phyloP scores from a whole-genome alignment of 495 filamentous ascomycete genomes.

The Collariella sp. region DNA sequence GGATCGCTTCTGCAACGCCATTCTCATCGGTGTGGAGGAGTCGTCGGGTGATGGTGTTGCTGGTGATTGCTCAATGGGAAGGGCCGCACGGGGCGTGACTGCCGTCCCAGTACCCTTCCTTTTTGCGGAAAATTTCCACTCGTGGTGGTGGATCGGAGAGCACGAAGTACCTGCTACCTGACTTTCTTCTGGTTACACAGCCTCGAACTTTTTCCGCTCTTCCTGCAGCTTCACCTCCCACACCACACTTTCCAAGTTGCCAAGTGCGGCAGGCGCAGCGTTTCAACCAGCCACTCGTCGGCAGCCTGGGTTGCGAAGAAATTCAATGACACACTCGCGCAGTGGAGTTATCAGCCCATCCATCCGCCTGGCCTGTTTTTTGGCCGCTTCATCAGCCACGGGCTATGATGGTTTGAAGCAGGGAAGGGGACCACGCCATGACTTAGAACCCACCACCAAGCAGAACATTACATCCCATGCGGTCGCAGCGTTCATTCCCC shows the following conservation, averaged over 20 bases:
- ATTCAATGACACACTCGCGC: neutral
- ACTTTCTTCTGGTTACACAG: constrained; percentile 11
- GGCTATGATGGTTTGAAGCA: neutral
- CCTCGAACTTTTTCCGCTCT: constrained; percentile 1
- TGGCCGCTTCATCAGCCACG: constrained; percentile 7
- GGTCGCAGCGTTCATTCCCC: neutral
- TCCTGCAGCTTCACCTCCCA: neutral
- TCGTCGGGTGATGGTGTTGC: neutral
- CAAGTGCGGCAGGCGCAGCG: constrained; percentile 13
- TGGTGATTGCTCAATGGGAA: neutral
- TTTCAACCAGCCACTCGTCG: constrained; percentile 5
- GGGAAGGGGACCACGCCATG: neutral
- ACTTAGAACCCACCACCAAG: neutral
- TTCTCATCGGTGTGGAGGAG: too few relatives aligned
- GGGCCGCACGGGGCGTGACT: neutral
- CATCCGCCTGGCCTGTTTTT: constrained; percentile 11
- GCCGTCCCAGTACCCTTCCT: too few relatives aligned
- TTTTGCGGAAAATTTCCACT: too few relatives aligned
- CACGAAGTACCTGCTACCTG: neutral
- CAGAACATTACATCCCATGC: neutral
- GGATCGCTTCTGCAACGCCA: neutral
- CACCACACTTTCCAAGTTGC: neutral
- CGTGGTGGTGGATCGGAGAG: neutral
- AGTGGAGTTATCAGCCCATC: neutral
- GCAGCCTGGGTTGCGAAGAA: neutral